Base-by-base conservation (phyloP, 1,284 basidiomycete species). In the Leccinum insolens region DNA sequence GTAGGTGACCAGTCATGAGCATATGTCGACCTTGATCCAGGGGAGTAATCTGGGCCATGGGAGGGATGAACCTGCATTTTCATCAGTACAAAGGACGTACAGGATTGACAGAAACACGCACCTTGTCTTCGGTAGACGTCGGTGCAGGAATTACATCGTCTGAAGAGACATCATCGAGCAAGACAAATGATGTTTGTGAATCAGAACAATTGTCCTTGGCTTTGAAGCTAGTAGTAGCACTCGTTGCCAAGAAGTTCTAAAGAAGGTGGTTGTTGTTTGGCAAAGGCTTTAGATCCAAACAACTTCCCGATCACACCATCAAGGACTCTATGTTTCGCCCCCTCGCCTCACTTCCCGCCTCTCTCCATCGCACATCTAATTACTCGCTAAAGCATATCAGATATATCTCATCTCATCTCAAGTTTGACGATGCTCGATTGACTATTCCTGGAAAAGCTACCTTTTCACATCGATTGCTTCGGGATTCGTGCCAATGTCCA, bases 1-100 rank as follows among this genome's bases (percentile, higher is more conserved):
- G 77, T 67, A 17, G 69, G 71, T 2, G 90, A 89, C 92, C 90
- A 94, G 75, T 93, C 88, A 69, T 94, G 92, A 0, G 90, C 92
- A 71, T 88, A 91, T 3, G 86, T 83, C 1, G 78, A 65, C 7
- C 74, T 70, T 7, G 82, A 82, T 5, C 88, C 88, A 7, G 85
- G 83, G 4, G 64, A 69, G 69, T 89, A 88, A 6, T 73, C 72
- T 9, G 75, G 67, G 31, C 79, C 69, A 59, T 75, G 69, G 2
- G 87, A 88, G 39, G 87, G 81, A 72, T 89, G 84, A 44, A 71
- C 67, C 68, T 71, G 68, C 3, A 37, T 49, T 63, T 63, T 49
- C n/a, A 25, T 75, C 52, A 68, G 62, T 34, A 4, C 7, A 20
- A 44, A 61, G 8, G 65, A 22, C 20, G n/a, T n/a, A 3, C 8